phyloP scores from a whole-genome alignment of 2,329 filamentous ascomycete species.

The Fusarium albosuccineum region DNA sequence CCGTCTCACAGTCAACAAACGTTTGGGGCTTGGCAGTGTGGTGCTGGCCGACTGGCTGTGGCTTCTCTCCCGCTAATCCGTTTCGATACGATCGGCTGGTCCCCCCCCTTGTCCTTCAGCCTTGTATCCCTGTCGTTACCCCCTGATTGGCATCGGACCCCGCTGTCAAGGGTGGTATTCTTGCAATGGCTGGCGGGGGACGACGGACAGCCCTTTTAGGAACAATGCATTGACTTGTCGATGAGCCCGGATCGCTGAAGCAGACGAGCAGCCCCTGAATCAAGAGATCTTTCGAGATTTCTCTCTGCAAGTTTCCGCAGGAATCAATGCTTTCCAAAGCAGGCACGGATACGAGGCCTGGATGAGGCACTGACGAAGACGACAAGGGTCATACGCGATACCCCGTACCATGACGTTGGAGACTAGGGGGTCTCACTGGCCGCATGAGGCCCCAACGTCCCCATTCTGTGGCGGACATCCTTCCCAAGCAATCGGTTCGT shows the following conservation, averaged over 20 bases:
- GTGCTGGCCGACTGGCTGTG: slow-evolving; percentile 41
- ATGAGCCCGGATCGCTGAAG: slow-evolving; percentile 25
- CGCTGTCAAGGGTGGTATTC: slow-evolving; percentile 31
- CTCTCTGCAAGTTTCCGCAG: not conserved
- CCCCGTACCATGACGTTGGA: slow-evolving; percentile 33
- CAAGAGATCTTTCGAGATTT: slow-evolving; percentile 12
- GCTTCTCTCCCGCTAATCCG: slow-evolving; percentile 39
- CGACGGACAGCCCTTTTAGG: slow-evolving; percentile 29
- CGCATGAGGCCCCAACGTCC: slow-evolving; percentile 35
- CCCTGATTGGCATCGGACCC: slow-evolving; percentile 46
- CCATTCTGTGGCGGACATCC: slow-evolving; percentile 36
- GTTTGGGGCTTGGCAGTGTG: slow-evolving; percentile 42
- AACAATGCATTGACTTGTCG: slow-evolving; percentile 38
- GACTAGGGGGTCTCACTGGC: slow-evolving; percentile 28
- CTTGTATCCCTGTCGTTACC: slow-evolving; percentile 39
- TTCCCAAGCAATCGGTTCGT: slow-evolving; percentile 43
- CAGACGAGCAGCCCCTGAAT: slow-evolving; percentile 18
- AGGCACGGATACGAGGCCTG: not conserved
- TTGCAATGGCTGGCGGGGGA: slow-evolving; percentile 35
- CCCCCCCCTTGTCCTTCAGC: slow-evolving; percentile 33
- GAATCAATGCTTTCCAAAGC: slow-evolving; percentile 1
- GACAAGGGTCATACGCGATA: slow-evolving; percentile 1
- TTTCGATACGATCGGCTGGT: slow-evolving; percentile 38
- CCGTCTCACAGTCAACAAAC: slow-evolving; percentile 36
- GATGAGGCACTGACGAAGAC: slow-evolving; percentile 9